Evolutionary conservation across 1,284 basidiomycete species (phyloP).

Genomic region (Ustilago sp.): DNA sequence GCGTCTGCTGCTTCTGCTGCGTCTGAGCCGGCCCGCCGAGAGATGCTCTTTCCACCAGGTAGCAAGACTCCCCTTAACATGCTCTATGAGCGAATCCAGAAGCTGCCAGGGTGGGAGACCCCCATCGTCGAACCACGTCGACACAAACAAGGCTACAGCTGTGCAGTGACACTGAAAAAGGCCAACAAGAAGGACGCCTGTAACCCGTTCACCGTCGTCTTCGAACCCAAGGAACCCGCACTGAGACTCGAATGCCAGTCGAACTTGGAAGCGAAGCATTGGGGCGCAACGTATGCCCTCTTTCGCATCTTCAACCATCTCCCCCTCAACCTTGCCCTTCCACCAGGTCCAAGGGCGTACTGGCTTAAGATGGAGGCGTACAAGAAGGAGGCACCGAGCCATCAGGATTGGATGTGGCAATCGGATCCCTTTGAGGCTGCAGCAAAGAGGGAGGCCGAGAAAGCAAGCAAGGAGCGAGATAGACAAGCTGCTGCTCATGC

Average conservation of each 20-base stretch:
- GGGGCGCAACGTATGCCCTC: constrained; percentile 69
- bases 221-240: constrained; percentile 66
- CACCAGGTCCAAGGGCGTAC: constrained; percentile 67
- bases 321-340: constrained; percentile 62
- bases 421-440: constrained; percentile 68
- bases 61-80: constrained; percentile 69
- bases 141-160: constrained; percentile 58
- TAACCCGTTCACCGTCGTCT: constrained; percentile 57
- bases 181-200: constrained; percentile 66
- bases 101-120: constrained; percentile 66
- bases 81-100: constrained; percentile 67
- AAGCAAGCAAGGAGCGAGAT: constrained; percentile 54
- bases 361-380: constrained; percentile 65
- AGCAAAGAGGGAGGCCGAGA: constrained; percentile 57
- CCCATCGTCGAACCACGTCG: constrained; percentile 61
- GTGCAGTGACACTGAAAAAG: constrained; percentile 64
- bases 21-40: constrained; percentile 19
- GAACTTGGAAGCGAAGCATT: constrained; percentile 65
- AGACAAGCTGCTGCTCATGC: constrained; percentile 42
- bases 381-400: constrained; percentile 58
- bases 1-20: constrained; percentile 8
- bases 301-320: constrained; percentile 67
- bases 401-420: constrained; percentile 65
- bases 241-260: constrained; percentile 55
- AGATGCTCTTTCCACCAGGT: constrained; percentile 67